phyloP scores from a whole-genome alignment of 2,329 filamentous ascomycete species.

The Fonsecaea erecta region DNA sequence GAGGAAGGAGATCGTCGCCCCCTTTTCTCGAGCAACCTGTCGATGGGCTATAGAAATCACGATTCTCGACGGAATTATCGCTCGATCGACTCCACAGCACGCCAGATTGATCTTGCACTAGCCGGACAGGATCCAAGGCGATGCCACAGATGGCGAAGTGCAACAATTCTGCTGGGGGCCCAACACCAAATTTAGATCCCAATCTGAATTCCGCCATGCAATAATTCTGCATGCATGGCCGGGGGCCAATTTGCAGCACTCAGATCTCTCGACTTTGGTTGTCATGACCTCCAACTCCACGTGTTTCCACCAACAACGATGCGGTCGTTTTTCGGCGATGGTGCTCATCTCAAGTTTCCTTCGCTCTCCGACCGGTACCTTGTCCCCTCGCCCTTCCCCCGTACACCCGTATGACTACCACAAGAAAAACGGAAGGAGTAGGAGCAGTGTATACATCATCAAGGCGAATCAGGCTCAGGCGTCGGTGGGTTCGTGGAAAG shows the following conservation, averaged over 20 bases:
- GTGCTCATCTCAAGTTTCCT: background rate
- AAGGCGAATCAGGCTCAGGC: background rate
- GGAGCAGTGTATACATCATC: background rate
- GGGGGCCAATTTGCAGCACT: background rate
- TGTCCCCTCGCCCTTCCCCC: background rate
- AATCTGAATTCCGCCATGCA: background rate
- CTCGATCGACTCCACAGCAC: slow-evolving; percentile 1
- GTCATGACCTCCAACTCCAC: background rate
- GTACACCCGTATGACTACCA: background rate
- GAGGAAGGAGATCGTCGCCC: background rate
- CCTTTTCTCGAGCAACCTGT: background rate
- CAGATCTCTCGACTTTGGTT: background rate
- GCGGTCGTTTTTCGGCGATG: background rate
- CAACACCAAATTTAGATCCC: slow-evolving; percentile 24
- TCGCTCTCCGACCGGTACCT: background rate
- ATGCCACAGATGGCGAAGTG: slow-evolving; percentile 1
- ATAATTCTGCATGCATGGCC: background rate
- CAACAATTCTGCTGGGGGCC: slow-evolving; percentile 19
- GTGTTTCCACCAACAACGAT: background rate
- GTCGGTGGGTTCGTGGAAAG: slow-evolving; percentile 3
- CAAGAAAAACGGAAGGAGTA: background rate
- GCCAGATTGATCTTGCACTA: slow-evolving; percentile 7
- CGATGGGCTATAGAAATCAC: background rate
- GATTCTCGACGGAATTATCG: background rate
- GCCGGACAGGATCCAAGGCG: slow-evolving; percentile 9